These are phyloP conservation scores for Barnettozyma sucrosica DNA, from an alignment of 805 yeast genomes.

Conservation along the genomic window DNA sequence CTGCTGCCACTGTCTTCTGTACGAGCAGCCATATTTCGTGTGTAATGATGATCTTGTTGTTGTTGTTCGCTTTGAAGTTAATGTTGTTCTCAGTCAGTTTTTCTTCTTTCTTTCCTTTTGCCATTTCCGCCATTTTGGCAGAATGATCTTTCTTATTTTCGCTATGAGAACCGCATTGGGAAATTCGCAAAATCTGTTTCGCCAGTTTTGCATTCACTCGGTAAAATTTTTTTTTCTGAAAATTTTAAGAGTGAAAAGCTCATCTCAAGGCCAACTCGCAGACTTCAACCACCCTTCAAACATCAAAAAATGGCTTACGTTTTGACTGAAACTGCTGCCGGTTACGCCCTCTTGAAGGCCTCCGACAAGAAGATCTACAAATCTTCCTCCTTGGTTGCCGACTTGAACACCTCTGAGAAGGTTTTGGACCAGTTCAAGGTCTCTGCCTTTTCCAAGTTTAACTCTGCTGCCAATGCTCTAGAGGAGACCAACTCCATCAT, in stretches of 20 bases:
- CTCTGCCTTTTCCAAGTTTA: slow-evolving; percentile 92
- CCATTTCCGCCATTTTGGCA: background rate
- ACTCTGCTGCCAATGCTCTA: slow-evolving; percentile 90
- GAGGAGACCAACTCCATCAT: slow-evolving; percentile 90
- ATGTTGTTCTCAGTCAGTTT: background rate
- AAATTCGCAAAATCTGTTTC: background rate
- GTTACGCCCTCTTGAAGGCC: slow-evolving; percentile 95
- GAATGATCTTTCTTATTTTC: background rate
- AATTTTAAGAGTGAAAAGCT: slow-evolving; percentile 4
- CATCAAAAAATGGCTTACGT: slow-evolving; percentile 63
- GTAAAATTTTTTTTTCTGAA: slow-evolving; percentile 10
- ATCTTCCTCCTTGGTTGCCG: slow-evolving; percentile 65
- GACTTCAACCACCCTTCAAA: background rate
- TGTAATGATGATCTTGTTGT: too few relatives aligned
- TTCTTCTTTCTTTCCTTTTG: background rate
- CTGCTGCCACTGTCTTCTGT: background rate
- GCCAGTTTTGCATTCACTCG: background rate
- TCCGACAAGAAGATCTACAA: slow-evolving; percentile 96
- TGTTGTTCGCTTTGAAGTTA: background rate
- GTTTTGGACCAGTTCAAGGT: slow-evolving; percentile 88
- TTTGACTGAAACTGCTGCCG: slow-evolving; percentile 97
- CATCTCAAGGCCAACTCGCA: slow-evolving; percentile 3
- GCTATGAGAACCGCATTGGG: background rate
- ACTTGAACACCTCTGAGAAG: slow-evolving; percentile 75
- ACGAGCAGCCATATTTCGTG: background rate